Base-by-base conservation (phyloP, 129 eudicot species). In the Oenanthe sinensis region DNA sequence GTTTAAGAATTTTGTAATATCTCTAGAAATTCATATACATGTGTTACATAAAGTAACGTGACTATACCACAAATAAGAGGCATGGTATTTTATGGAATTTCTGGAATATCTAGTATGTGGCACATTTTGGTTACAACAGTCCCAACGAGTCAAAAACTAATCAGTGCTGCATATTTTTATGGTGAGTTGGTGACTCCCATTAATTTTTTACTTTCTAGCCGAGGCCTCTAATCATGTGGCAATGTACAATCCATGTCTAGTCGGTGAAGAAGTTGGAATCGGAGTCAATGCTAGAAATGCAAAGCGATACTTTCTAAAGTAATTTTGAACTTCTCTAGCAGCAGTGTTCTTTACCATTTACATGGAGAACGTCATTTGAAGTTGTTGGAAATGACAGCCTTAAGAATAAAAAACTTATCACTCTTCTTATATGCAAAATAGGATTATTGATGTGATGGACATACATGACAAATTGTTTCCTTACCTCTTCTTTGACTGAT, bases 221-320 rank as follows among this genome's bases (percentile, higher is more conserved):
- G 78, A 86, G 97, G 82, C 99, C 99, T 85, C 92, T 95, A 63
- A 87, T 95, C 84, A 92, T 92, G 99, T 95, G 99, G 99, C n/a
- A n/a, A n/a, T n/a, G n/a, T n/a, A n/a, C n/a, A 95, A 95, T 86
- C 99, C 96, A 16, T 96, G 96, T 74, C 96, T 95, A 81, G 71
- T 95, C 33, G 92, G 99, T 50, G 95, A 90, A 83, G 99, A 95
- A 37, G 97, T 95, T 78, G 97, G 97, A 81, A 91, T 95, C 40
- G 97, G 97, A 63, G 80, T 90, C 78, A 95, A 95, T 46, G 97
- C 92, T 36, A 84, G 97, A 43, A 87, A 88, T 75, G 75, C 92
- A 80, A 84, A 93, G 45, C 80, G 94, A 19, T 80, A 85, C 79
- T 95, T 95, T 84, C 82, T 92, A 48, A 95, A 96, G 96, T 92